These are phyloP conservation scores for Volutella citrinella DNA, from an alignment of 2,329 filamentous ascomycete species.

Conservation along the genomic window DNA sequence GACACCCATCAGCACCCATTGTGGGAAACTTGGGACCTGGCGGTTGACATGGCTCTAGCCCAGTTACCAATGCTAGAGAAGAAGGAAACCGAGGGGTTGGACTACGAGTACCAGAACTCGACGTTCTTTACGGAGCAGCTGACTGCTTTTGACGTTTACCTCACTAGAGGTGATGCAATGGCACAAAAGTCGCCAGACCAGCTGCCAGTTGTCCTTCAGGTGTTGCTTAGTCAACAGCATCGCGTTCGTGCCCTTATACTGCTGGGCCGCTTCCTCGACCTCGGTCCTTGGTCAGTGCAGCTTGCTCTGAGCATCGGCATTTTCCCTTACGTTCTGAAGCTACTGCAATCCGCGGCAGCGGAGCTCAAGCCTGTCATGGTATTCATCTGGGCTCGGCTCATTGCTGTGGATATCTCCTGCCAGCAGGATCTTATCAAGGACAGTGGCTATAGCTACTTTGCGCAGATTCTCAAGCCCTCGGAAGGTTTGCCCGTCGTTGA, in stretches of 20 bases:
- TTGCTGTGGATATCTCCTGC: slow-evolving; percentile 91
- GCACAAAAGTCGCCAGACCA: slow-evolving; percentile 89
- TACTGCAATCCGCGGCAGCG: slow-evolving; percentile 89
- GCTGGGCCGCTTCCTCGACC: slow-evolving; percentile 87
- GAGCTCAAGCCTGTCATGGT: slow-evolving; percentile 99
- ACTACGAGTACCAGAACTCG: slow-evolving; percentile 94
- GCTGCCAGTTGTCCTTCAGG: slow-evolving; percentile 91
- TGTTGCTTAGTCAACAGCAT: slow-evolving; percentile 93
- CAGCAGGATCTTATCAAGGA: slow-evolving; percentile 94
- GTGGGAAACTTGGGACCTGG: slow-evolving; percentile 97
- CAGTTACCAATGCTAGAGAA: slow-evolving; percentile 84
- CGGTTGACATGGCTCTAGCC: slow-evolving; percentile 89
- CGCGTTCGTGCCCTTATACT: slow-evolving; percentile 86
- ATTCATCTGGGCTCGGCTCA: slow-evolving; percentile 95
- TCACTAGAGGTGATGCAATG: slow-evolving; percentile 75
- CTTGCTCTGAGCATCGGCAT: slow-evolving; percentile 96
- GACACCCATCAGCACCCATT: slow-evolving; percentile 92
- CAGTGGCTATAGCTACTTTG: slow-evolving; percentile 96
- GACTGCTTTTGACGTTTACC: slow-evolving; percentile 94
- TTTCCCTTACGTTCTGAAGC: slow-evolving; percentile 96
- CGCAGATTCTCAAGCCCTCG: slow-evolving; percentile 81
- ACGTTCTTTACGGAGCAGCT: slow-evolving; percentile 96
- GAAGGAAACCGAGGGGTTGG: slow-evolving; percentile 67
- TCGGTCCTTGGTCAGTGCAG: slow-evolving; percentile 98
- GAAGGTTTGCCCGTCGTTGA: slow-evolving; percentile 84